phyloP scores from a whole-genome alignment of 148 eudicot species.

The Amaranthus hypochondriacus region DNA sequence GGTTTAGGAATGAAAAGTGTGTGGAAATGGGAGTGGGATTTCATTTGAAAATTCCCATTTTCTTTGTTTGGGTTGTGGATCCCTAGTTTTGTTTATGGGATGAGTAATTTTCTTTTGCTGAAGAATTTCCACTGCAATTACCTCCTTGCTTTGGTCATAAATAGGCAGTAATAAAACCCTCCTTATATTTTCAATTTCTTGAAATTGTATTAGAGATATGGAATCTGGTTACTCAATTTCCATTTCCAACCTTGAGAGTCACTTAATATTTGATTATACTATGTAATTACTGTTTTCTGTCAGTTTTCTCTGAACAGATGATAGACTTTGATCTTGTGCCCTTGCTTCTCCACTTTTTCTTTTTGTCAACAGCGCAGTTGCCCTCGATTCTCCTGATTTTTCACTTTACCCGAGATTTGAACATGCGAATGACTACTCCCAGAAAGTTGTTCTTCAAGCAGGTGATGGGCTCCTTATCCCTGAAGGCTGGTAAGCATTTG shows the following conservation, averaged over 20 bases:
- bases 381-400: slow-evolving; percentile 61
- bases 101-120: too few relatives aligned
- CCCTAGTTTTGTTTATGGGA: neutral
- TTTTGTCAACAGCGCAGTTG: slow-evolving; percentile 51
- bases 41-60: neutral
- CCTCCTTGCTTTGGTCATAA: neutral
- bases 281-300: too few relatives aligned
- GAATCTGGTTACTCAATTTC: neutral
- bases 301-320: neutral
- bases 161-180: neutral
- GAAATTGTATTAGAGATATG: neutral
- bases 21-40: neutral
- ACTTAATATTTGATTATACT: neutral
- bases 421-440: slow-evolving; percentile 45
- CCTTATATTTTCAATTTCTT: neutral
- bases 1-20: too few relatives aligned
- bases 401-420: slow-evolving; percentile 65
- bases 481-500: slow-evolving; percentile 76
- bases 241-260: neutral
- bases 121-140: neutral
- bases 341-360: neutral
- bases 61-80: neutral
- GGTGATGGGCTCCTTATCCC: slow-evolving; percentile 95
- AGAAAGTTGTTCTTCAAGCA: slow-evolving; percentile 65
- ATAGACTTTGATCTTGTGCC: neutral